These are phyloP conservation scores for Vararia minispora DNA, from an alignment of 768 basidiomycete genomes.

Conservation along the genomic window DNA sequence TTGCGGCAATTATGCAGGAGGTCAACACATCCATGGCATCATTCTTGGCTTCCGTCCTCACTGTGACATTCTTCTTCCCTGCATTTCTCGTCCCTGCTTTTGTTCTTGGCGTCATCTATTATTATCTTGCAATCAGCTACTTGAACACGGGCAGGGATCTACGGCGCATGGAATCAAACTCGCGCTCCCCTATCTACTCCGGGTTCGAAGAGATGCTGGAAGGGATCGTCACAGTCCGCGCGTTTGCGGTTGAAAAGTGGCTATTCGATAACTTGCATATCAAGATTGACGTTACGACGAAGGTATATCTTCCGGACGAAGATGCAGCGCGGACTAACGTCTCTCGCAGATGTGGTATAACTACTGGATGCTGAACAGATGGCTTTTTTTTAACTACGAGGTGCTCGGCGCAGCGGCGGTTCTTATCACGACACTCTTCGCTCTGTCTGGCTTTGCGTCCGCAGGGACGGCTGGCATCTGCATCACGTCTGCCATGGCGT, in stretches of 20 bases:
- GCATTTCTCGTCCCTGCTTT: constrained; percentile 54
- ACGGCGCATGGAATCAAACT: constrained; percentile 53
- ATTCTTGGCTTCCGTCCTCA: constrained; percentile 51
- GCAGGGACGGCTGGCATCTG: constrained; percentile 60
- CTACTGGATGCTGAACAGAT: not conserved
- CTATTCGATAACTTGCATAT: constrained; percentile 56
- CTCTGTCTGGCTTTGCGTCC: constrained; percentile 42
- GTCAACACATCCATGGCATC: constrained; percentile 48
- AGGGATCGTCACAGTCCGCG: constrained; percentile 57
- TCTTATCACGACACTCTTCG: constrained; percentile 57
- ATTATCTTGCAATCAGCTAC: constrained; percentile 49
- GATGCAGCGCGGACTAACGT: constrained; percentile 59
- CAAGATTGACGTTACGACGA: constrained; percentile 31
- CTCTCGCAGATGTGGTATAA: constrained; percentile 1
- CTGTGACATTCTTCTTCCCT: constrained; percentile 54
- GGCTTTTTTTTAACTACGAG: constrained; percentile 24
- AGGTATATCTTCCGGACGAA: not conserved
- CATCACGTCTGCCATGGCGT: constrained; percentile 53
- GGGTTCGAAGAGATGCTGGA: constrained; percentile 62
- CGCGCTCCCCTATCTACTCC: constrained; percentile 60
- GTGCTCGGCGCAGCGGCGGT: constrained; percentile 66
- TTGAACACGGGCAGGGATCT: constrained; percentile 56
- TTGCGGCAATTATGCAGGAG: constrained; percentile 42
- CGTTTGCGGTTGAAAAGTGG: constrained; percentile 58
- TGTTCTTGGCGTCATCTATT: constrained; percentile 58